Conservation (phyloP, 495 filamentous ascomycete genomes). For the Penicillium coprophilum region DNA sequence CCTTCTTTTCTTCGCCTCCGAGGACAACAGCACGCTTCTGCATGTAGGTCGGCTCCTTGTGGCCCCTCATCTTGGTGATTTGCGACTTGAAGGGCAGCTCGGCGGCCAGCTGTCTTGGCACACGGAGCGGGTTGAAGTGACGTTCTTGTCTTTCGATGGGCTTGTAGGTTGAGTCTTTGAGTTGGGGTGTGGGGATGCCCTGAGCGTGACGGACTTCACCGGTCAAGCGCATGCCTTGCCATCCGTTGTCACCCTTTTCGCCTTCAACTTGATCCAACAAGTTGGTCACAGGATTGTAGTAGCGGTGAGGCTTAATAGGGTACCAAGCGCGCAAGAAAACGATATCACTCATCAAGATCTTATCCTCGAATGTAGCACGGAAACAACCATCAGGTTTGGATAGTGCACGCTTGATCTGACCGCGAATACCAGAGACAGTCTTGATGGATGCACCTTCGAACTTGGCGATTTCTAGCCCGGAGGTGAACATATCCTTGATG, state of each 20-base stretch:
- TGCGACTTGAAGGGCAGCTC: slow-evolving; percentile 92
- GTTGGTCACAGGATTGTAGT: slow-evolving; percentile 96
- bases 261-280: slow-evolving; percentile 58
- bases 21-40: slow-evolving; percentile 90
- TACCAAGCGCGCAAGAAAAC: slow-evolving; percentile 97
- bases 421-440: slow-evolving; percentile 91
- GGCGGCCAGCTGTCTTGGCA: slow-evolving; percentile 79
- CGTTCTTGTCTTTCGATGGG: slow-evolving; percentile 75
- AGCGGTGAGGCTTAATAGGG: slow-evolving; percentile 87
- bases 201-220: slow-evolving; percentile 82
- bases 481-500: slow-evolving; percentile 98
- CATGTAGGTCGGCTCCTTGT: slow-evolving; percentile 82
- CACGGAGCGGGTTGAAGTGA: slow-evolving; percentile 91
- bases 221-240: slow-evolving; percentile 91
- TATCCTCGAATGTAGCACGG: slow-evolving; percentile 96
- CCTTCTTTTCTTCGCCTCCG: slow-evolving; percentile 80
- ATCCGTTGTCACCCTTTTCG: slow-evolving; percentile 46
- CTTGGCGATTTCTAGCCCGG: slow-evolving; percentile 89
- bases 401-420: slow-evolving; percentile 93
- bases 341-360: slow-evolving; percentile 93
- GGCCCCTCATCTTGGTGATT: slow-evolving; percentile 75
- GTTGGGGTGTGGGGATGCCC: slow-evolving; percentile 70
- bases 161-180: slow-evolving; percentile 79
- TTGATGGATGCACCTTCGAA: slow-evolving; percentile 95
- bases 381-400: slow-evolving; percentile 91